A percentile compares a stretch with the other conserved stretches of the same genome.
Evolutionary conservation across 306 rosid genomes (phyloP).

Genomic region (Begonia peltatifolia): DNA sequence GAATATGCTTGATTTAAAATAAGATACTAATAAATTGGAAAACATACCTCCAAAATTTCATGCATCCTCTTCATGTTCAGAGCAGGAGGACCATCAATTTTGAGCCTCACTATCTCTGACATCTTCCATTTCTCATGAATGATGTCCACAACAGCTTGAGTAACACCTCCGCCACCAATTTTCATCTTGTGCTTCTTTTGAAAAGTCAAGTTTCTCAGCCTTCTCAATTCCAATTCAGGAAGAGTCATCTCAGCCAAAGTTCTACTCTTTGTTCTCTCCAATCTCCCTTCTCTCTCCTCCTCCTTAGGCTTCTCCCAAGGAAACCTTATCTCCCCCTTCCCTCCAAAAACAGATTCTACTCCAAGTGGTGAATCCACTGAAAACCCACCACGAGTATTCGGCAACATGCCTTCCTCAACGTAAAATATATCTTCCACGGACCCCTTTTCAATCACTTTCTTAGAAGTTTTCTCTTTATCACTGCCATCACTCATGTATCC

Average conservation of each 20-base stretch:
- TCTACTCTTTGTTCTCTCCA: constrained; percentile 29
- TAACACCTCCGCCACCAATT: constrained; percentile 73
- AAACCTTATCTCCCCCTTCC: constrained; percentile 58
- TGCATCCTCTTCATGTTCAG: constrained; percentile 96
- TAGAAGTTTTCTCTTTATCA: constrained; percentile 14
- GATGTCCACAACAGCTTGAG: constrained; percentile 71
- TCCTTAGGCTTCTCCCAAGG: constrained; percentile 84
- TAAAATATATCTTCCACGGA: constrained; percentile 81
- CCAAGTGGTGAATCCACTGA: constrained; percentile 55
- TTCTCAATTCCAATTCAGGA: constrained; percentile 81
- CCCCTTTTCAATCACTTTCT: constrained; percentile 63
- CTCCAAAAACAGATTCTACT: constrained; percentile 42
- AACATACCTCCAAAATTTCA: constrained; percentile 84
- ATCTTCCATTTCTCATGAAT: constrained; percentile 86
- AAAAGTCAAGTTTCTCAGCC: constrained; percentile 63
- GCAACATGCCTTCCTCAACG: constrained; percentile 83
- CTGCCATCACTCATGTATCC: constrained; percentile 47
- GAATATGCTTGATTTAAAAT: not conserved
- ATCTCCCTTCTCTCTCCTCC: constrained; percentile 21
- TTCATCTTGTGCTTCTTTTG: constrained; percentile 94
- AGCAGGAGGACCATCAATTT: constrained; percentile 81
- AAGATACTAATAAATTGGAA: constrained; percentile 2
- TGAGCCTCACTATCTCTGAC: constrained; percentile 73
- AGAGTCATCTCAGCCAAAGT: constrained; percentile 82
- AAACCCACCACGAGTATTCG: constrained; percentile 71